phyloP scores from a whole-genome alignment of 306 rosid genomes.

The Medicago arabica region DNA sequence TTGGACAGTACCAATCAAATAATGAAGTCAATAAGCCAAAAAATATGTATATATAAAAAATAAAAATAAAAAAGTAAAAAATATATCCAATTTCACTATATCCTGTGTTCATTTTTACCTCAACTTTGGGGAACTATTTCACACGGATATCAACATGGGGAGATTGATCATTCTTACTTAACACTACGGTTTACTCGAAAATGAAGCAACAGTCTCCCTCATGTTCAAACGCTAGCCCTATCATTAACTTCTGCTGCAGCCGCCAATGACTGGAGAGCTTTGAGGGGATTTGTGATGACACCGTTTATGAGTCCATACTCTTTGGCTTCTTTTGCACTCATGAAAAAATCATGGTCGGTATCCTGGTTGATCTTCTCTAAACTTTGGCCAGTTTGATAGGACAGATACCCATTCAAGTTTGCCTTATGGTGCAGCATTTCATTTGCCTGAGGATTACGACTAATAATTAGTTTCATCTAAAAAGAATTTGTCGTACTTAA shows the following conservation, averaged over 20 bases:
- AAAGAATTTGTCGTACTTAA: slow-evolving; percentile 11
- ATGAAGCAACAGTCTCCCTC: slow-evolving; percentile 24
- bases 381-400: slow-evolving; percentile 97
- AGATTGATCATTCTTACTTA: not conserved
- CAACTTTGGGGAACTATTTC: not conserved
- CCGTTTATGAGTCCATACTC: slow-evolving; percentile 97
- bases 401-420: slow-evolving; percentile 85
- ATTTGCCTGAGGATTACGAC: slow-evolving; percentile 67
- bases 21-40: not conserved
- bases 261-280: slow-evolving; percentile 82
- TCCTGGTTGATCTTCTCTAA: slow-evolving; percentile 85
- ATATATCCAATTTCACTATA: not conserved
- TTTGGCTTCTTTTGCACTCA: slow-evolving; percentile 98
- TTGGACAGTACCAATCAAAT: not conserved
- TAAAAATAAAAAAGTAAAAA: too few relatives aligned
- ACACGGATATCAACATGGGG: slow-evolving; percentile 32
- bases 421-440: slow-evolving; percentile 99
- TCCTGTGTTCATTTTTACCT: not conserved
- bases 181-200: slow-evolving; percentile 1
- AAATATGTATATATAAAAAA: not conserved
- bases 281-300: slow-evolving; percentile 93
- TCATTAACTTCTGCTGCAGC: slow-evolving; percentile 53
- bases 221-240: slow-evolving; percentile 45
- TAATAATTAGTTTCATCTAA: slow-evolving; percentile 1
- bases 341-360: slow-evolving; percentile 95